Evolutionary conservation across 2,329 filamentous ascomycete species (phyloP), one percentile per base, ranked within the genome.

Genomic region (Calonectria naviculata): DNA sequence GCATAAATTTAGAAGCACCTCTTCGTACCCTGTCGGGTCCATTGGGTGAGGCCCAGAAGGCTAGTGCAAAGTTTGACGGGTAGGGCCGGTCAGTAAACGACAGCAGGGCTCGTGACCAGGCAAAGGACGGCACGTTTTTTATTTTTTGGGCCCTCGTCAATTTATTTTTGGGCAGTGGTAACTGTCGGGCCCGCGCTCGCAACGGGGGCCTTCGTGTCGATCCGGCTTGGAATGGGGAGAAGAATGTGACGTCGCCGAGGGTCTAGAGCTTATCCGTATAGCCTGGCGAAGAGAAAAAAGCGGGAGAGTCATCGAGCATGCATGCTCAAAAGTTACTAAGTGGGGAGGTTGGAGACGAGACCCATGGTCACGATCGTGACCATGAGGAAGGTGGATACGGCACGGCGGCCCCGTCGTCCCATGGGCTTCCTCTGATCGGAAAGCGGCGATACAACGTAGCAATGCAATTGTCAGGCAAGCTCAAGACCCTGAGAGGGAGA

Each of bases 1-100:
- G 38, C 67, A 66, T 71, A 69, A 69, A 71, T 65, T 69, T 69
- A 71, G 70, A 68, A 66, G 65, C 61, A 41, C 28, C 21, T 38
- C 15, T 15, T 26, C 52, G 52, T 58, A 58, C 34, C 34, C 21
- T 15, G 34, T 29, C 12, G 21, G 15, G 31, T 36, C 52, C 31
- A 34, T 58, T 61, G 24, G 56, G 36, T 13, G 52, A 58, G 24
- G 34, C 41, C 29, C 36, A 44, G 34, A 31, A 56, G 52, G 19
- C 49, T 70, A 70, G 67, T 44, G 67, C 21, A 62, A 47, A 66
- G 54, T 41, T 66, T 62, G 46, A 47, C 70, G 70, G 70, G 34
- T 54, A 69, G 62, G 61, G 61, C 70, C 61, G 61, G 52, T 58
- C 15, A 47, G 15, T 26, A 31, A 56, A 46, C 47, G 42, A 52